Base-by-base conservation (phyloP, 208 protist genomes). In the Crithidia expoeki region DNA sequence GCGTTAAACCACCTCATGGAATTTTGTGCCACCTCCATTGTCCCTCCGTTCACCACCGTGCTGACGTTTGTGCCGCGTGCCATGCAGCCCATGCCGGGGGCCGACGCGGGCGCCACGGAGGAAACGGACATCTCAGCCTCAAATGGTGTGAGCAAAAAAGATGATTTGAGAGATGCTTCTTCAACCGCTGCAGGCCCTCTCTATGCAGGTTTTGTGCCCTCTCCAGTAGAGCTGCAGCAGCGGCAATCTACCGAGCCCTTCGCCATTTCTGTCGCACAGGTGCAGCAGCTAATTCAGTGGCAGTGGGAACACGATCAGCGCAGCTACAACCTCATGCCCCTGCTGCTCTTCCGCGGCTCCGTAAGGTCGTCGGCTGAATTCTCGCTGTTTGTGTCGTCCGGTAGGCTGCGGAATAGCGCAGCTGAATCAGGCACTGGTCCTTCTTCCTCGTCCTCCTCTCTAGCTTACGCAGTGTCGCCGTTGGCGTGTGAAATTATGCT, bases 231-330 rank as follows among this genome's bases (percentile, higher is more conserved):
- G 72, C 47, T 89, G 64, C 86, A 89, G 51, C 78, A 74, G 30
- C 76, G 79, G 27, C 50, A 67, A 23, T n/a, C 52, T 9, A 68
- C 77, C 17, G 63, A 79, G 42, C 62, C 65, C 59, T 88, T 85
- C 63, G 73, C 86, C 74, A 76, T 89, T n/a, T 80, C 58, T 55
- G 75, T 90, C 14, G 60, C 68, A 2, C 83, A 93, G 44, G 53
- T 90, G 40, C 79, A 90, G 68, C 87, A 90, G 68, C 75, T 93
- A 6, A 56, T 93, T 6, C 84, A 86, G 63, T 93, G 87, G 87
- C 87, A 93, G 64, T 93, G 84, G 81, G 87, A 93, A 69, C 71
- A 88, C 62, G 71, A 90, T 59, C 87, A 93, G 67, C 74, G 83
- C 69, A 73, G 75, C 64, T 90, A 93, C 73, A 84, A 81, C 40